These are phyloP conservation scores for Dictyostelium citrinum DNA, from an alignment of 78 protist genomes.

Conservation along the genomic window DNA sequence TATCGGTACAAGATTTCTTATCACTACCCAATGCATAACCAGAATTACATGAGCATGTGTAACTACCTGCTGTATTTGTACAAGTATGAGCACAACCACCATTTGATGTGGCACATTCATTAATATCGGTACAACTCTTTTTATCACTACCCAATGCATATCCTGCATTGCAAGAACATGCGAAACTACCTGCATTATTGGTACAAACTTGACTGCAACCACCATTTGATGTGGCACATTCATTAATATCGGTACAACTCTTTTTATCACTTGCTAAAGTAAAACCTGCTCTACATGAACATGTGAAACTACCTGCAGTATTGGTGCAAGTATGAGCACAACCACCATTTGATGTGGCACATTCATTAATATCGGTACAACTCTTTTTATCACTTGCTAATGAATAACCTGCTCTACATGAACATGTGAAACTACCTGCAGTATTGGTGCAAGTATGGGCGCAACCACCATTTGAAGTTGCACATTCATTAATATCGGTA, in stretches of 20 bases:
- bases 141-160: neutral
- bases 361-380: neutral
- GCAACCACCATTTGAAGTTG: neutral
- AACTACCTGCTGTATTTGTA: neutral
- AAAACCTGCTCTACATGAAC: neutral
- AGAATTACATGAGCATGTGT: neutral
- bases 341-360: neutral
- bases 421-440: neutral
- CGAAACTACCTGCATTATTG: neutral
- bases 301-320: neutral
- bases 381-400: neutral
- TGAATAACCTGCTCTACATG: neutral
- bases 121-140: neutral
- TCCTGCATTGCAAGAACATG: neutral
- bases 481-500: constrained; percentile 2
- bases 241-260: neutral
- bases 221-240: neutral
- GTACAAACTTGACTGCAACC: neutral
- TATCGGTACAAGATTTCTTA: neutral
- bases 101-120: neutral
- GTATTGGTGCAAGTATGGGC: neutral
- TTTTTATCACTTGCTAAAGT: neutral
- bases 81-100: neutral
- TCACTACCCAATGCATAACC: neutral
- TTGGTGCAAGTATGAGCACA: neutral